Evolutionary conservation across 768 basidiomycete species (phyloP).

Genomic region (Boletus pseudopeckii): DNA sequence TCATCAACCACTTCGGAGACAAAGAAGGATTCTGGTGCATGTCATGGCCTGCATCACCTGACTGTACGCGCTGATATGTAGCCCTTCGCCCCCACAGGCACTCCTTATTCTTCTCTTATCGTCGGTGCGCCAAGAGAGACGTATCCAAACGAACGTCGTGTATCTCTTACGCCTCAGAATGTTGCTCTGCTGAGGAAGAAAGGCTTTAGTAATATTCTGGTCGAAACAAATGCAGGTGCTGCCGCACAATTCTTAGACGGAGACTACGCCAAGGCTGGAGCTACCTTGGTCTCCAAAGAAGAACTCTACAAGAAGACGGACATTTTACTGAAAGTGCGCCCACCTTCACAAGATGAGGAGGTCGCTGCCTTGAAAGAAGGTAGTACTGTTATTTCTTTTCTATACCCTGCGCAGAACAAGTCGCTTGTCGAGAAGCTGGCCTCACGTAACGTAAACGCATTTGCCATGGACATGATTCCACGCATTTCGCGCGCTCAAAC

Average conservation of each 20-base stretch:
- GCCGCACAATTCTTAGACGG: conserved; percentile 79
- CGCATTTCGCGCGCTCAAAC: conserved; percentile 88
- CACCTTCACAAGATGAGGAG: conserved; percentile 66
- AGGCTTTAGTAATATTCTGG: conserved; percentile 69
- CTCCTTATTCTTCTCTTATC: conserved; percentile 67
- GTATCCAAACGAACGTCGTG: conserved; percentile 75
- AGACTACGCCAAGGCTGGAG: conserved; percentile 76
- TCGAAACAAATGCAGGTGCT: conserved; percentile 68
- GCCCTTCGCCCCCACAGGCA: conserved; percentile 33
- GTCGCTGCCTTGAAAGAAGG: conserved; percentile 61
- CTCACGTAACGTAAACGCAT: conserved; percentile 63
- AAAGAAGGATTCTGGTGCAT: conserved; percentile 27
- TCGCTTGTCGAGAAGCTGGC: conserved; percentile 65
- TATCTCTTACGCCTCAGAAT: conserved; percentile 80
- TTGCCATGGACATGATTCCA: conserved; percentile 92
- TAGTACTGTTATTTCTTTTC: conserved; percentile 77
- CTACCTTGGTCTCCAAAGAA: conserved; percentile 68
- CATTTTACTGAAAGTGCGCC: conserved; percentile 83
- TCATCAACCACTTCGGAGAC: conserved; percentile 9
- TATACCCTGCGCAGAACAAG: conserved; percentile 83
- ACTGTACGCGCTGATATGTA: background rate
- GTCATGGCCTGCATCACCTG: background rate
- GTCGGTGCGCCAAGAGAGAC: conserved; percentile 77
- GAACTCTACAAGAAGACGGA: conserved; percentile 68
- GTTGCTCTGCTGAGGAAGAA: conserved; percentile 74